These are phyloP conservation scores for Colletotrichum sp. DNA, from an alignment of 2,329 filamentous ascomycete genomes.

Conservation along the genomic window DNA sequence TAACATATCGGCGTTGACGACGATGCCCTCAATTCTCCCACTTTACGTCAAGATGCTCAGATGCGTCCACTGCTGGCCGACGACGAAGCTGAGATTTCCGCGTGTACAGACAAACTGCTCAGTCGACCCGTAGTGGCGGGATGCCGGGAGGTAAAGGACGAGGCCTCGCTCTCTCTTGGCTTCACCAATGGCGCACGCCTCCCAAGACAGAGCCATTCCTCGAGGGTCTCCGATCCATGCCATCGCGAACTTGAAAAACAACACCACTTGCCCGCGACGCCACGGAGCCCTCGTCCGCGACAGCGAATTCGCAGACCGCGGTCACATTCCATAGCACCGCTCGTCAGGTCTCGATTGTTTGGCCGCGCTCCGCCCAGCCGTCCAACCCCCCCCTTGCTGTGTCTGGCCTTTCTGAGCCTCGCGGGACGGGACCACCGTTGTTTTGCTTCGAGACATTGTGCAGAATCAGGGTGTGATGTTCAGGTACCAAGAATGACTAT, in stretches of 20 bases:
- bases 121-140: neutral
- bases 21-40: neutral
- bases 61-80: neutral
- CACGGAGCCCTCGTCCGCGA: neutral
- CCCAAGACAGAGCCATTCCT: neutral
- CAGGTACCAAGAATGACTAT: neutral
- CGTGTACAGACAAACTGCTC: neutral
- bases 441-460: slow-evolving; percentile 12
- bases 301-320: neutral
- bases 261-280: neutral
- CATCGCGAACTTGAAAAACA: slow-evolving; percentile 1
- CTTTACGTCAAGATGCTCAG: neutral
- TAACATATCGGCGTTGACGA: neutral
- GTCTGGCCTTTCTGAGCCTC: neutral
- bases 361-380: neutral
- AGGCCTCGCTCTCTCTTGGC: neutral
- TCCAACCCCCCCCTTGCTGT: neutral
- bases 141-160: neutral
- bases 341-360: neutral
- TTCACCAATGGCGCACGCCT: neutral
- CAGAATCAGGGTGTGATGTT: neutral
- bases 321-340: neutral
- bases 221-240: neutral
- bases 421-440: slow-evolving; percentile 2
- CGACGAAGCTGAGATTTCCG: neutral